Percentiles rank a stretch among this genome's conserved stretches.
Evolutionary conservation across 2,329 filamentous ascomycete genomes (phyloP).

Genomic region (Fusarium multiceps): DNA sequence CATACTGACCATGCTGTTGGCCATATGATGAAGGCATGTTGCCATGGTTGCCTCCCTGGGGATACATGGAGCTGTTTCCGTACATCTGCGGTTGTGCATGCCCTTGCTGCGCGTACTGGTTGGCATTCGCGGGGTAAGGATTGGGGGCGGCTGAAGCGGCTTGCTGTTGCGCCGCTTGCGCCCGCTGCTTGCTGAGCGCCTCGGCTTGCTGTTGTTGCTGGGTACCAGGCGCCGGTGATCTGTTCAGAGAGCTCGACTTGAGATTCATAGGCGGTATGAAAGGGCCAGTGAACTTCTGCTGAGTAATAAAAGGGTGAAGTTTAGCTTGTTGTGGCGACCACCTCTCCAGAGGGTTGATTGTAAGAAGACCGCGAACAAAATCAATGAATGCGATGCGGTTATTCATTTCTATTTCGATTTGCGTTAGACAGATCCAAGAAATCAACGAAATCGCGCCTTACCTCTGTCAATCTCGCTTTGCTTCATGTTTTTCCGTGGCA

Average conservation of each 20-base stretch:
- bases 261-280: conserved; percentile 98
- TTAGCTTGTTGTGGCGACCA: conserved; percentile 99
- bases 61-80: conserved; percentile 84
- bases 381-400: conserved; percentile 98
- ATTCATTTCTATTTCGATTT: conserved; percentile 82
- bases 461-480: conserved; percentile 95
- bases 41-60: conserved; percentile 61
- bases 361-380: conserved; percentile 92
- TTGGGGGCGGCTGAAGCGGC: conserved; percentile 75
- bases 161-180: conserved; percentile 75
- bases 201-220: conserved; percentile 97
- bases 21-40: conserved; percentile 79
- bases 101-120: conserved; percentile 60
- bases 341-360: conserved; percentile 93
- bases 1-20: conserved; percentile 76
- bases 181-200: conserved; percentile 90
- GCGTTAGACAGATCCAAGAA: conserved; percentile 2
- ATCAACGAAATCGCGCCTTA: conserved; percentile 53
- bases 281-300: conserved; percentile 94
- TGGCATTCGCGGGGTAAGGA: conserved; percentile 68
- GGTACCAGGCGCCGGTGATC: conserved; percentile 91
- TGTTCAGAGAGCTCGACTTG: conserved; percentile 84
- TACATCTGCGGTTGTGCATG: conserved; percentile 76
- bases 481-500: conserved; percentile 99
- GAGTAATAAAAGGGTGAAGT: conserved; percentile 97